Conservation (phyloP, 768 basidiomycete genomes). For the Pholiota molesta region DNA sequence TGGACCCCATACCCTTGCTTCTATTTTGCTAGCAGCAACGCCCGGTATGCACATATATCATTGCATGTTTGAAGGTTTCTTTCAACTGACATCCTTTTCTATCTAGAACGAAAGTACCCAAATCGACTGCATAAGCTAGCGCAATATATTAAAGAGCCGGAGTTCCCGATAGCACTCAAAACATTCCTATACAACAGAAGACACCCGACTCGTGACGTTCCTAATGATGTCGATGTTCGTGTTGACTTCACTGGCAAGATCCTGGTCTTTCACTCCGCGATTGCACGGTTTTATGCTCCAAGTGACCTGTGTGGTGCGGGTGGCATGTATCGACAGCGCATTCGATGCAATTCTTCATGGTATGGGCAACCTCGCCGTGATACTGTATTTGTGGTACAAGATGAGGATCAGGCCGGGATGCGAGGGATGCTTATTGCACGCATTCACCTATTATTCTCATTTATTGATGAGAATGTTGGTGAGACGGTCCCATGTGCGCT, state of each 20-base stretch:
- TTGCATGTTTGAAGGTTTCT: too few relatives aligned
- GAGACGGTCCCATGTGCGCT: conserved; percentile 26
- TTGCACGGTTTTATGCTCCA: conserved; percentile 29
- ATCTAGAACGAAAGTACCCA: conserved; percentile 2
- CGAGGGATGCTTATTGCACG: conserved; percentile 28
- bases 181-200: too few relatives aligned
- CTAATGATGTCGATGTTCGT: too few relatives aligned
- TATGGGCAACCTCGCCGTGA: conserved; percentile 24
- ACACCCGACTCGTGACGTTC: too few relatives aligned
- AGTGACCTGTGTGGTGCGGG: conserved; percentile 32
- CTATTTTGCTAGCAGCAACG: background rate
- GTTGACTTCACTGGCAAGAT: too few relatives aligned
- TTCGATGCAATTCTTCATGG: conserved; percentile 29
- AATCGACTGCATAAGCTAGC: conserved; percentile 1
- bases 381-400: conserved; percentile 29
- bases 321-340: conserved; percentile 30
- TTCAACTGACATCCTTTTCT: too few relatives aligned
- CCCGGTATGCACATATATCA: too few relatives aligned
- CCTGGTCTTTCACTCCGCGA: conserved; percentile 29
- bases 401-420: conserved; percentile 27
- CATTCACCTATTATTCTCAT: conserved; percentile 33
- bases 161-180: background rate
- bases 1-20: conserved; percentile 9
- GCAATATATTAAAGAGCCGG: conserved; percentile 4
- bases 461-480: conserved; percentile 15